phyloP scores from a whole-genome alignment of 2,329 filamentous ascomycete genomes.

The Nakataea oryzae region DNA sequence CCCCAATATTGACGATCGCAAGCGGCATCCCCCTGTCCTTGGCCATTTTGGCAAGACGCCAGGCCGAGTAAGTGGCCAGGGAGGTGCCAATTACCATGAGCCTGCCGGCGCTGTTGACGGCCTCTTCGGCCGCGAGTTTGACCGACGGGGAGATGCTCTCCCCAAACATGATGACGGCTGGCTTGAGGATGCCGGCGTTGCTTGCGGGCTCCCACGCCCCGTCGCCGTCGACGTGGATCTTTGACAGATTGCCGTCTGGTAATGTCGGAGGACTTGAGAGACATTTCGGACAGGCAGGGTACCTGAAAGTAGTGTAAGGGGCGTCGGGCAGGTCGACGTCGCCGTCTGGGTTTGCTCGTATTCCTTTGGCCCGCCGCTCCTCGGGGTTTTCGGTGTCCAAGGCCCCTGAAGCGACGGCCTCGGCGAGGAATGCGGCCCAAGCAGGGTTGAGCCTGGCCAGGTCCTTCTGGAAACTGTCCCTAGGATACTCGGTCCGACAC shows the following conservation, averaged over 20 bases:
- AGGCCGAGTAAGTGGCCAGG: slow-evolving; percentile 90
- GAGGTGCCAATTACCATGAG: slow-evolving; percentile 80
- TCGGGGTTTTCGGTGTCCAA: slow-evolving; percentile 67
- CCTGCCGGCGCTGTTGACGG: slow-evolving; percentile 65
- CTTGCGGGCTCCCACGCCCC: slow-evolving; percentile 63
- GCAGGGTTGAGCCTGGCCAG: slow-evolving; percentile 72
- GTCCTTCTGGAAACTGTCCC: slow-evolving; percentile 65
- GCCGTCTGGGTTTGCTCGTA: slow-evolving; percentile 86
- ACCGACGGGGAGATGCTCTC: slow-evolving; percentile 66
- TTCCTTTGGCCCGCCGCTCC: slow-evolving; percentile 54
- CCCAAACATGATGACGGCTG: slow-evolving; percentile 92
- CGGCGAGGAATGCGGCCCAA: slow-evolving; percentile 68
- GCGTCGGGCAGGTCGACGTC: slow-evolving; percentile 85
- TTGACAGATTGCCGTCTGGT: slow-evolving; percentile 39
- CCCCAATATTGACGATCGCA: slow-evolving; percentile 80
- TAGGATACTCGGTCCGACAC: slow-evolving; percentile 61
- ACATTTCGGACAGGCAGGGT: slow-evolving; percentile 80
- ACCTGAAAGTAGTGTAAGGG: slow-evolving; percentile 81
- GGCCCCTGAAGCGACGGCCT: slow-evolving; percentile 64
- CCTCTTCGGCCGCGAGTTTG: slow-evolving; percentile 67
- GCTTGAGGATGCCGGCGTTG: slow-evolving; percentile 76
- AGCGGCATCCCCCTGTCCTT: slow-evolving; percentile 76
- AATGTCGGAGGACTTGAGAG: slow-evolving; percentile 49
- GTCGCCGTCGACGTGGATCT: slow-evolving; percentile 63
- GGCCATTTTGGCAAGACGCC: slow-evolving; percentile 76